Base-by-base conservation (phyloP, 768 basidiomycete genomes). In the Xerocomus spinulosus region DNA sequence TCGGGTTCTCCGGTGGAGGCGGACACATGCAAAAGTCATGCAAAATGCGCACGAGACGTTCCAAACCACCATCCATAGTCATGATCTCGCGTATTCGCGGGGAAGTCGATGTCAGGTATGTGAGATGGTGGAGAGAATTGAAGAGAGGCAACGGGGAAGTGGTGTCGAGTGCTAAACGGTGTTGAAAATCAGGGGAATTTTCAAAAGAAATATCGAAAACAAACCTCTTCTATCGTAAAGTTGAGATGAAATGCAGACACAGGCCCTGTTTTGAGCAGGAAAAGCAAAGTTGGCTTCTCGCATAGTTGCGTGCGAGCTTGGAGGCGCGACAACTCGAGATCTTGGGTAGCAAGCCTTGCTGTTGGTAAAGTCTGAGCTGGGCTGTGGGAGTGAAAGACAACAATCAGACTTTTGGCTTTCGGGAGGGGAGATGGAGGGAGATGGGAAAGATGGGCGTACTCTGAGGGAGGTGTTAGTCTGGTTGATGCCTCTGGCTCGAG, bases 61-160 rank as follows among this genome's bases (percentile, higher is more conserved):
- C 96, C 15, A 99, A 82, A 2, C 96, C 96, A 39, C 96, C 96
- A 61, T 98, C 95, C 79, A 88, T 85, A 24, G 93, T 95, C 80
- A 99, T 89, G 58, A 96, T 97, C 70, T 99, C 96, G 49, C 95
- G 85, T 70, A 99, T 98, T 46, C 93, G 83, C 2, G 96, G 94
- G 0, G 94, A 96, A 6, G 96, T 97, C 1, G 92, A 92, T 8
- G 95, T 98, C 54, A 99, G 86, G 70, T 96, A 94, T 42, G 89
- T 88, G 47, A 97, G 85, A 71, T 96, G 92, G 25, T 90, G 92
- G 44, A 97, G 83, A 33, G 94, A 97, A 73, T 96, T 96, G 74
- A 94, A 83, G 34, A 92, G 73, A 14, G 85, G 87, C 35, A 83
- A 71, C 14, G 78, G 73, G 1, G 78, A 78, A 41, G 75, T 74